A percentile compares a stretch with the other conserved stretches of the same genome.
Conservation (phyloP, 225 moss, liverwort and hornwort genomes). For the Rhytidiadelphus loreus region DNA sequence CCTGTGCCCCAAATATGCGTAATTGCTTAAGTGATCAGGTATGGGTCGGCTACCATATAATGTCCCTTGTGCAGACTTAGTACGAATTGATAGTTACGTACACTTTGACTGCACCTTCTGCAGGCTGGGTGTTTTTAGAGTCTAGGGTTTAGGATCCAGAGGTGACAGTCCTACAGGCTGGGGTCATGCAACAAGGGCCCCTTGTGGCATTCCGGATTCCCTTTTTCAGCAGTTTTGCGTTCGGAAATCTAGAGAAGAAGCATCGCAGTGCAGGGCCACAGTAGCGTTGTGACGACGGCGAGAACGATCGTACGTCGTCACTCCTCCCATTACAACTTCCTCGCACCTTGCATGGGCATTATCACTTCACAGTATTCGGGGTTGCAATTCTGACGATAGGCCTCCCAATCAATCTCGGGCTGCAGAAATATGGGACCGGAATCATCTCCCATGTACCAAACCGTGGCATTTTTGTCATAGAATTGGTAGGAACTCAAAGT, state of each 20-base stretch:
- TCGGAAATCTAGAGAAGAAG: not conserved
- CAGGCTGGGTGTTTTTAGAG: too few species aligned
- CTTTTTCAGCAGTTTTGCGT: too few species aligned
- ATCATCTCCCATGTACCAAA: not conserved
- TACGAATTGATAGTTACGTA: too few species aligned
- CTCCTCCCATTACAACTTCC: not conserved
- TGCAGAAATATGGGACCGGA: not conserved
- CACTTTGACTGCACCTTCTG: not conserved
- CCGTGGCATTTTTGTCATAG: rapidly evolving
- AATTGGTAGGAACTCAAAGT: not conserved
- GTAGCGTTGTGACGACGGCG: not conserved
- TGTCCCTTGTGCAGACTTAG: not conserved
- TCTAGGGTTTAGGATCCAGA: not conserved
- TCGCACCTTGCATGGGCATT: not conserved
- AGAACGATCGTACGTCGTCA: not conserved
- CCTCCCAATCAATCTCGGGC: not conserved
- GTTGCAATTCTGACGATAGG: not conserved
- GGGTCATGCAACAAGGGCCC: too few species aligned
- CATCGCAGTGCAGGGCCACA: not conserved
- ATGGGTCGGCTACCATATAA: too few species aligned
- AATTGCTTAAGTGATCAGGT: too few species aligned
- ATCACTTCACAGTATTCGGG: not conserved
- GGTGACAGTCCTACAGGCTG: too few species aligned
- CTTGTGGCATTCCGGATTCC: too few species aligned
- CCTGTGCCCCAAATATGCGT: too few species aligned